phyloP scores from a whole-genome alignment of 805 yeast genomes.

The Metschnikowia lochheadii region DNA sequence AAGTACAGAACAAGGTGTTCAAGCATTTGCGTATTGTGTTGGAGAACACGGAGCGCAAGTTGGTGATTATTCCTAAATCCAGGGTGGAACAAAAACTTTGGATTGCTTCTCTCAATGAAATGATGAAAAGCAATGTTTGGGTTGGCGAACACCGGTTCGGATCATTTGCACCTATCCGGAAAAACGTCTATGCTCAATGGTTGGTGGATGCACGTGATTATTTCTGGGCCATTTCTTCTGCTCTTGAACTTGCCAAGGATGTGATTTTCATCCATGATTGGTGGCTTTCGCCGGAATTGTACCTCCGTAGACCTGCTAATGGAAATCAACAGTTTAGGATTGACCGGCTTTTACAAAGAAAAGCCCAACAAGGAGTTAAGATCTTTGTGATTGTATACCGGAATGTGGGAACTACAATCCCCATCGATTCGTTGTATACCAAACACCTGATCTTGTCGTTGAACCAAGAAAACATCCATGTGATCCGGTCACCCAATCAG shows the following conservation, averaged over 20 bases:
- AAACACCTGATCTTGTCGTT: conserved; percentile 86
- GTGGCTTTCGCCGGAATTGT: conserved; percentile 97
- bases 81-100: conserved; percentile 63
- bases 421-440: conserved; percentile 91
- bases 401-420: conserved; percentile 89
- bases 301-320: conserved; percentile 88
- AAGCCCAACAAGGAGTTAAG: conserved; percentile 93
- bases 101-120: conserved; percentile 66
- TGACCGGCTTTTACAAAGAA: conserved; percentile 80
- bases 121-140: conserved; percentile 72
- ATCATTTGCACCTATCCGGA: conserved; percentile 89
- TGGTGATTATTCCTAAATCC: conserved; percentile 67
- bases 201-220: conserved; percentile 95
- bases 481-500: conserved; percentile 93
- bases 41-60: conserved; percentile 73
- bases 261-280: conserved; percentile 94
- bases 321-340: conserved; percentile 93
- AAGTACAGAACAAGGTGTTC: conserved; percentile 44
- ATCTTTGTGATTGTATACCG: conserved; percentile 88
- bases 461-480: conserved; percentile 77
- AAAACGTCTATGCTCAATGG: conserved; percentile 89
- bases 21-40: conserved; percentile 51
- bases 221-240: conserved; percentile 93
- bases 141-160: conserved; percentile 68
- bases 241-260: conserved; percentile 89